Evolutionary conservation across 2,329 filamentous ascomycete species (phyloP), one percentile per base, ranked within the genome.

Genomic region (Alternaria incomplexa): DNA sequence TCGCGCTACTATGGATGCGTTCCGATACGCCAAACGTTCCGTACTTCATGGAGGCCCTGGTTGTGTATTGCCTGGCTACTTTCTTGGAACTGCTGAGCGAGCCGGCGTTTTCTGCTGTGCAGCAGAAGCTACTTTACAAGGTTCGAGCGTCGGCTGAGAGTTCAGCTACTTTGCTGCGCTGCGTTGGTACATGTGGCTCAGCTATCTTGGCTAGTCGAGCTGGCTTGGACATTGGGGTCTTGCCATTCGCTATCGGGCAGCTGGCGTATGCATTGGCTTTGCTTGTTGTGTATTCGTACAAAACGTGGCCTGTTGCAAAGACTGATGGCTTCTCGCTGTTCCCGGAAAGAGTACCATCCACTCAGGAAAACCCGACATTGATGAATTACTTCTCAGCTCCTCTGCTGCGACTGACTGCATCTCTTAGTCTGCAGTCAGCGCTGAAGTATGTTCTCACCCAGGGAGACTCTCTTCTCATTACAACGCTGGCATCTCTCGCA

Each of bases 391-490:
- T 97, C 75, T 91, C 92, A 62, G 83, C 83, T 11, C 86, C 89
- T 2, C 88, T 96, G 2, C 82, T 96, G 26, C 86, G 86, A 15
- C 86, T 98, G 4, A 91, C 91, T 5, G 85, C 86, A n/a, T 96
- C 91, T 73, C 88, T 98, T 78, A 95, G 93, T 81, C 83, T 93
- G 7, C 96, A 99, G 81, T 94, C 92, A 36, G 81, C 93, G 20
- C 88, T 98, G 73, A 99, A 99, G 80, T 95, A 98, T 77, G 78
- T 98, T 56, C 87, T 99, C 56, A 98, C 96, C 0, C 93, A 98
- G 81, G 96, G 95, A 63, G 96, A 99, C 81, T 93, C 93, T 2
- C 88, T 98, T 70, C 88, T 98, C 53, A 90, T 99, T 66, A 90
- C 92, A 15, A 82, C 90, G 12, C 85, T 98, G 61, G 90, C 94